Evolutionary conservation across 2,329 filamentous ascomycete genomes (phyloP), one percentile per base, ranked within the genome.

Genomic region (Phaeomoniella chlamydospora): DNA sequence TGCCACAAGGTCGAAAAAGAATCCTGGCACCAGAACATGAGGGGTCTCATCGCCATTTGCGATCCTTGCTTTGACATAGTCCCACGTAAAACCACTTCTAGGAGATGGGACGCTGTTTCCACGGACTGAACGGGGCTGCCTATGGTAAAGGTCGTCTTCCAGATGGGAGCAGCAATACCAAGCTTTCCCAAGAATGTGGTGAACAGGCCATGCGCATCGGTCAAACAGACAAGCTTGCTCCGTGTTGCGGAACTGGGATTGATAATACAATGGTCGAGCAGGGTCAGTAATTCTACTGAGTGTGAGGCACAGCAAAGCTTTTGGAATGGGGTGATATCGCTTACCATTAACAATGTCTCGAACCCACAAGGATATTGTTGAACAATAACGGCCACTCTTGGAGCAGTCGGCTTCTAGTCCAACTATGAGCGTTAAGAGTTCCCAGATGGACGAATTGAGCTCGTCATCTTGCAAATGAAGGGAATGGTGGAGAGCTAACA

Each of bases 401-500:
- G 9, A 9, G 13, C 32, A 34, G 9, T 17, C 18, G 17, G 32
- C 18, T 32, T 58, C 54, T 14, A 49, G 42, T 36, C 38, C 45
- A 15, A 43, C 45, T 37, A 61, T 49, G 18, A 43, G 54, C 43
- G 43, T 52, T 34, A 45, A 63, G 43, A 48, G 54, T 46, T 29
- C 40, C 41, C 31, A 64, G 38, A 48, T 56, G n/a, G 13, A 12
- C 4, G 55, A 2, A 51, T 50, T 15, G 43, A 41, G n/a, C 67
- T 46, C 29, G 39, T 55, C 53, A 15, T 59, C 46, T 34, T 59
- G 58, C 6, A 72, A 46, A 14, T 45, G 41, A 16, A 58, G 49
- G 39, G 61, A 57, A 22, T 57, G 56, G 32, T 65, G 53, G 29
- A 74, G 45, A 19, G 60, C 56, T 34, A 74, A 50, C 18, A 76